phyloP scores from a whole-genome alignment of 768 basidiomycete species.

The Mycena metata region DNA sequence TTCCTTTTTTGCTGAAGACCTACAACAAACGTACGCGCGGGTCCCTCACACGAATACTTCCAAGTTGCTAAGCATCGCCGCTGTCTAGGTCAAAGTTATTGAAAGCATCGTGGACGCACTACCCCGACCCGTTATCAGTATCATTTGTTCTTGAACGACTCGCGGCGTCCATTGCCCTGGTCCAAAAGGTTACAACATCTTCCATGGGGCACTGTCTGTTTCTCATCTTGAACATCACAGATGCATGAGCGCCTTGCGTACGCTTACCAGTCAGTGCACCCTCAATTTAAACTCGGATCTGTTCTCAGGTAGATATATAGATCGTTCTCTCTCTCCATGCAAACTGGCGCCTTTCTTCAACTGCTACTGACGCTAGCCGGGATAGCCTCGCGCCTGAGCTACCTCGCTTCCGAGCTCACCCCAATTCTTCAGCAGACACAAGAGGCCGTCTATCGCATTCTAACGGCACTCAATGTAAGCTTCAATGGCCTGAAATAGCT shows the following conservation, averaged over 20 bases:
- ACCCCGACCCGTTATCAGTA: constrained; percentile 59
- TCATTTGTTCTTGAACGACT: constrained; percentile 52
- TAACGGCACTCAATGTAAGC: constrained; percentile 51
- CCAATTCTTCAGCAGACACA: constrained; percentile 51
- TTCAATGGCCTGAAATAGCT: background rate
- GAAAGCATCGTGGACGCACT: constrained; percentile 76
- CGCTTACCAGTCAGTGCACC: constrained; percentile 65
- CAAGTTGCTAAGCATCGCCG: background rate
- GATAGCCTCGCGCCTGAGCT: constrained; percentile 69
- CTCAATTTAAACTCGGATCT: background rate
- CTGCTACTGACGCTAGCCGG: constrained; percentile 73
- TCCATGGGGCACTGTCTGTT: background rate
- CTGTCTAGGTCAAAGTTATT: constrained; percentile 61
- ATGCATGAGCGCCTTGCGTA: constrained; percentile 59
- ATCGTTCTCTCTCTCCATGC: constrained; percentile 73
- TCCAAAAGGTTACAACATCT: constrained; percentile 59
- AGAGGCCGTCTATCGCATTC: constrained; percentile 45
- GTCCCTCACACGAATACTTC: background rate
- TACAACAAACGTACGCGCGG: constrained; percentile 52
- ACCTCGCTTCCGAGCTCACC: constrained; percentile 59
- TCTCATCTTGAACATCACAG: constrained; percentile 47
- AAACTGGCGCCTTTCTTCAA: constrained; percentile 81
- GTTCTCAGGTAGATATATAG: constrained; percentile 50
- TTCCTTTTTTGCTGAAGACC: constrained; percentile 64
- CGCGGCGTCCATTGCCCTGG: constrained; percentile 50